Conservation (phyloP, 768 basidiomycete genomes). For the Mycena belliarum region DNA sequence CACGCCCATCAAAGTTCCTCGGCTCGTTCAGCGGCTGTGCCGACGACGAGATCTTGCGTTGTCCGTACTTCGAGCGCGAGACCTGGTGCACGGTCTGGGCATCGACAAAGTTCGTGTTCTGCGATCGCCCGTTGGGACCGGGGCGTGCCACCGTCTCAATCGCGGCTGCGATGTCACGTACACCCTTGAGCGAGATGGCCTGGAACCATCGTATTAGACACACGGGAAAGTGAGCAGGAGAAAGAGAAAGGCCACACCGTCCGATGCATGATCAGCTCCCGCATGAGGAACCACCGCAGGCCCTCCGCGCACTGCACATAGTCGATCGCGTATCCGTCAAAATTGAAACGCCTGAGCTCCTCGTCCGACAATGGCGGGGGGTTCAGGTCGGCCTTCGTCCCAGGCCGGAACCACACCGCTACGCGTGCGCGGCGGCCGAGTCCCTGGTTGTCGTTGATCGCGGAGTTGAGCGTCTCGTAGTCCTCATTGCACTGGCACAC, state of each 20-base stretch:
- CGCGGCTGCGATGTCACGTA: constrained; percentile 48
- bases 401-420: constrained; percentile 66
- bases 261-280: constrained; percentile 66
- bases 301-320: constrained; percentile 76
- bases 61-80: constrained; percentile 72
- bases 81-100: constrained; percentile 61
- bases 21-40: constrained; percentile 59
- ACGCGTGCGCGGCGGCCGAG: constrained; percentile 54
- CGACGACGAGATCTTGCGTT: constrained; percentile 56
- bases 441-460: constrained; percentile 64
- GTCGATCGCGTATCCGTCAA: constrained; percentile 85
- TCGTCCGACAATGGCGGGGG: constrained; percentile 60
- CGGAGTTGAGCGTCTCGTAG: constrained; percentile 65
- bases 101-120: constrained; percentile 63
- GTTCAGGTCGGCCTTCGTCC: constrained; percentile 34
- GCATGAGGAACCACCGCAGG: constrained; percentile 69
- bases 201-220: too few relatives aligned
- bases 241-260: constrained; percentile 47
- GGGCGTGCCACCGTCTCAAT: constrained; percentile 61
- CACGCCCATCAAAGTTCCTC: constrained; percentile 51
- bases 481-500: constrained; percentile 85
- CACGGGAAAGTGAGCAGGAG: too few relatives aligned
- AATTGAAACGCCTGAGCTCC: constrained; percentile 62
- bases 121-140: constrained; percentile 41
- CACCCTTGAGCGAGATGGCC: constrained; percentile 61